Percentiles rank a stretch among this genome's conserved stretches.
Evolutionary conservation across 2,329 filamentous ascomycete species (phyloP).

Genomic region (Xylariaceae sp.): DNA sequence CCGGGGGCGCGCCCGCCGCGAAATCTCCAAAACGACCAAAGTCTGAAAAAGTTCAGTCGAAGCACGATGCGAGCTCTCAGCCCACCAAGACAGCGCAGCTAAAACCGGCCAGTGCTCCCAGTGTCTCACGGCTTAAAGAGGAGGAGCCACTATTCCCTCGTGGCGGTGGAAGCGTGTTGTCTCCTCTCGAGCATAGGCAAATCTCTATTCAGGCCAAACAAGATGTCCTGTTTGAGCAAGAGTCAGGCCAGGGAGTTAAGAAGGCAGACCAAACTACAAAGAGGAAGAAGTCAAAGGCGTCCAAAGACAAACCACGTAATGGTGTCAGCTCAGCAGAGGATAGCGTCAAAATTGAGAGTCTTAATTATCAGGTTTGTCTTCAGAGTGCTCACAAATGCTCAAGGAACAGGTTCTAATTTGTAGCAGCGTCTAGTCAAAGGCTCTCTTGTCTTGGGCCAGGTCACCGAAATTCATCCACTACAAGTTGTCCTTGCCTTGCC

Average conservation of each 20-base stretch:
- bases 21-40: slow-evolving; percentile 58
- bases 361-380: slow-evolving; percentile 81
- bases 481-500: slow-evolving; percentile 84
- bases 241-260: slow-evolving; percentile 59
- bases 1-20: slow-evolving; percentile 54
- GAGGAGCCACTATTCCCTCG: slow-evolving; percentile 92
- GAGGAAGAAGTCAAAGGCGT: slow-evolving; percentile 62
- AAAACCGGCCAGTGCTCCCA: slow-evolving; percentile 40
- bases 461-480: slow-evolving; percentile 79
- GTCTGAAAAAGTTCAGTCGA: slow-evolving; percentile 42
- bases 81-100: slow-evolving; percentile 32
- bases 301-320: slow-evolving; percentile 58
- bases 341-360: slow-evolving; percentile 76
- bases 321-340: slow-evolving; percentile 60
- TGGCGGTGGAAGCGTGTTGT: slow-evolving; percentile 88
- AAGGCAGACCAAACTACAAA: slow-evolving; percentile 52
- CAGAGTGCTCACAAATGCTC: neutral
- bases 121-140: slow-evolving; percentile 63
- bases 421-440: slow-evolving; percentile 89
- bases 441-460: slow-evolving; percentile 84
- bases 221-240: slow-evolving; percentile 89
- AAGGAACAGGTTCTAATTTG: slow-evolving; percentile 42
- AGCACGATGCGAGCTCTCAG: slow-evolving; percentile 43
- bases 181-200: slow-evolving; percentile 93
- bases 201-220: slow-evolving; percentile 92